Evolutionary conservation across 345 rosid genomes (phyloP).

Genomic region (Pseudoturritis turrita): DNA sequence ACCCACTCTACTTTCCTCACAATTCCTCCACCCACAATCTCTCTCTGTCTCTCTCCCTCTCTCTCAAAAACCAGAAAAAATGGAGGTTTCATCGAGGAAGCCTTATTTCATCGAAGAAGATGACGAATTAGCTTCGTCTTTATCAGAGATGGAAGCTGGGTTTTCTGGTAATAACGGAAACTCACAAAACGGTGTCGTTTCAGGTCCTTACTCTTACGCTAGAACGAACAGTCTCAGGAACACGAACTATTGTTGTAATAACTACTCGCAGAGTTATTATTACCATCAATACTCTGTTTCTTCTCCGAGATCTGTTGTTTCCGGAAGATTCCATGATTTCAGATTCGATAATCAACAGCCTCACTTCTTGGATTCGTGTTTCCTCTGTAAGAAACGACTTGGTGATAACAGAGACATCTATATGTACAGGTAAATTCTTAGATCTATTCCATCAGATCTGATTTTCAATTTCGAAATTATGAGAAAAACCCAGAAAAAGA

Average conservation of each 20-base stretch:
- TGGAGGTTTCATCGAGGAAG: slow-evolving; percentile 36
- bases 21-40: slow-evolving; percentile 3
- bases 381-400: slow-evolving; percentile 62
- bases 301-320: slow-evolving; percentile 51
- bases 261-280: slow-evolving; percentile 13
- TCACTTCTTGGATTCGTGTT: slow-evolving; percentile 69
- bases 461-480: background rate
- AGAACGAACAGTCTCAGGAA: slow-evolving; percentile 44
- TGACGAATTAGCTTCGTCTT: slow-evolving; percentile 52
- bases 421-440: slow-evolving; percentile 60
- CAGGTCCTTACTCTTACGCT: slow-evolving; percentile 35
- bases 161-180: slow-evolving; percentile 28
- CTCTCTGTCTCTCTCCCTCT: slow-evolving; percentile 15
- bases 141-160: slow-evolving; percentile 65
- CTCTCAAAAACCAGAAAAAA: background rate
- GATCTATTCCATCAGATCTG: slow-evolving; percentile 22
- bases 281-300: slow-evolving; percentile 30
- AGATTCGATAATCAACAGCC: slow-evolving; percentile 59
- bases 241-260: slow-evolving; percentile 3
- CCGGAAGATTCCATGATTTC: slow-evolving; percentile 56
- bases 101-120: slow-evolving; percentile 50
- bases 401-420: slow-evolving; percentile 70
- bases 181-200: slow-evolving; percentile 23
- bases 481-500: background rate
- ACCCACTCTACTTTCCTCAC: slow-evolving; percentile 22